A percentile compares a stretch with the other conserved stretches of the same genome.
phyloP scores from a whole-genome alignment of 257 asterid genomes.

The Plectranthus barbatus region DNA sequence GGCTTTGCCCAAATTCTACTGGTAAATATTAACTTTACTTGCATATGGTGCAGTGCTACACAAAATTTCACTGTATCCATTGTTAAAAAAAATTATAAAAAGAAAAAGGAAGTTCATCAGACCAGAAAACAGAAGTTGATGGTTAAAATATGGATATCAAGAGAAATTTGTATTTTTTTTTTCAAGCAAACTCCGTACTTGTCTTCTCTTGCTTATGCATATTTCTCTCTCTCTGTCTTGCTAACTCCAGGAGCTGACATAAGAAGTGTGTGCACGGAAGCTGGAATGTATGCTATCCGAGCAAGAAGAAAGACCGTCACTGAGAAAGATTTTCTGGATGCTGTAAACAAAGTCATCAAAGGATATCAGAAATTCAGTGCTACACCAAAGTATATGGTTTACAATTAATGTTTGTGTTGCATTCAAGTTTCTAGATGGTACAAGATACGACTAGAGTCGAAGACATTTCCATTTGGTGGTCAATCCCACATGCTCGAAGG shows the following conservation, averaged over 20 bases:
- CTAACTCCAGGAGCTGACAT: slow-evolving; percentile 69
- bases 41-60: background rate
- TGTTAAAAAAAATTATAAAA: too few relatives aligned
- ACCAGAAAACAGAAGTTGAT: background rate
- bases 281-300: slow-evolving; percentile 90
- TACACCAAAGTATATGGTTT: slow-evolving; percentile 92
- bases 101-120: background rate
- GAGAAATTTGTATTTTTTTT: background rate
- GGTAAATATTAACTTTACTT: slow-evolving; percentile 8
- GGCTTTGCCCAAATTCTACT: slow-evolving; percentile 92
- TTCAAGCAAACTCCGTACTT: background rate
- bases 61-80: background rate
- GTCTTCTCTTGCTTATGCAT: background rate
- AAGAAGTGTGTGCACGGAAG: slow-evolving; percentile 93
- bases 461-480: background rate
- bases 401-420: slow-evolving; percentile 31
- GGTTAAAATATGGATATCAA: background rate
- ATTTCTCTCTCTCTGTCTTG: background rate
- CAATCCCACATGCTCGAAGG: background rate
- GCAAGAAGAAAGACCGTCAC: slow-evolving; percentile 93
- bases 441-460: background rate
- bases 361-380: slow-evolving; percentile 97
- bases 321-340: slow-evolving; percentile 89
- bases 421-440: background rate
- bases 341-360: slow-evolving; percentile 90